Evolutionary conservation across 805 yeast species (phyloP), one percentile per base, ranked within the genome.

Genomic region (Pichia sporocuriosa): DNA sequence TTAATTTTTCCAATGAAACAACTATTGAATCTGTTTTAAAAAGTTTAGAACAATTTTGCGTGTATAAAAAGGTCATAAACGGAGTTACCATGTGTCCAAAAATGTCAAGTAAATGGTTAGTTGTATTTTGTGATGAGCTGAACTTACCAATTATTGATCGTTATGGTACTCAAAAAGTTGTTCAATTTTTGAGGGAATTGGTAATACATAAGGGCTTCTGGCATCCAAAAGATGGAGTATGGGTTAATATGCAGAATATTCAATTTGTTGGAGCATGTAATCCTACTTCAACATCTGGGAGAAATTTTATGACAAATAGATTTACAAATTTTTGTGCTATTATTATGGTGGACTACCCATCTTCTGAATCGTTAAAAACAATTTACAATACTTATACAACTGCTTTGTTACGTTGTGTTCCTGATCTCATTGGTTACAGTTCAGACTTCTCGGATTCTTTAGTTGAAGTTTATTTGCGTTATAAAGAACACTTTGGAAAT

Each of bases 211-310:
- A 66, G 1, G 96, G 97, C 0, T 90, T 87, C 55, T 87, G 95
- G 93, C 69, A 76, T 37, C 60, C 70, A 0, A 53, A 61, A 10
- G 76, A 75, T 23, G 67, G 69, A 35, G 68, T 69, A 21, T 90
- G 96, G 95, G 77, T 89, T 1, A 48, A 65, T 0, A 45, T 87
- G 8, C 65, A 69, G 15, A 70, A 79, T 35, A 68, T 90, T 22
- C 94, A 84, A 54, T 70, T 90, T 62, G 93, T 88, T n/a, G 97
- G 94, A 8, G 97, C 97, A 0, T 90, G 97, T 58, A 90, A 90
- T 54, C 93, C 96, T 1, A 81, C 96, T 0, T 69, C 79, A 0
- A 94, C 84, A 59, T 75, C 78, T 3, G 96, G 96, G 0, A 69
- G 97, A 46, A 65, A 71, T 10, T 57, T 56, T 3, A 55, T 90